phyloP scores from a whole-genome alignment of 208 protist species.

The Leishmania mexicana region DNA sequence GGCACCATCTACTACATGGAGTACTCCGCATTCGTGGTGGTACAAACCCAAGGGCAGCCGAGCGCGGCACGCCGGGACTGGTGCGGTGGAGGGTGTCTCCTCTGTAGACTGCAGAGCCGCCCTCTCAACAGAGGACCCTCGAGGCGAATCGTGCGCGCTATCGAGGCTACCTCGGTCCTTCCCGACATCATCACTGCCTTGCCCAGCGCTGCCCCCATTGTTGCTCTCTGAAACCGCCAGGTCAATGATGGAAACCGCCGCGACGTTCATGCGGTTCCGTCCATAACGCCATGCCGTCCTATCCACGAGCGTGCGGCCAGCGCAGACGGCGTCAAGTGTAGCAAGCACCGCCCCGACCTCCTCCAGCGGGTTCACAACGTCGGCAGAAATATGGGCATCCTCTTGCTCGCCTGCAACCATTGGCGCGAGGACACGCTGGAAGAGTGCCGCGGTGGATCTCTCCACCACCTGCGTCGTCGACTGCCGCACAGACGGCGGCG shows the following conservation, averaged over 20 bases:
- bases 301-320: constrained; percentile 46
- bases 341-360: constrained; percentile 62
- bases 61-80: not conserved
- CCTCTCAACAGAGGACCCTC: not conserved
- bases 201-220: not conserved
- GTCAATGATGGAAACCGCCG: constrained; percentile 37
- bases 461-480: not conserved
- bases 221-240: constrained; percentile 7
- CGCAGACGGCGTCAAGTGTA: constrained; percentile 40
- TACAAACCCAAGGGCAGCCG: constrained; percentile 14
- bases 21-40: constrained; percentile 51
- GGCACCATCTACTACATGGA: constrained; percentile 36
- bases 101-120: not conserved
- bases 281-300: constrained; percentile 62
- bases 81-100: not conserved
- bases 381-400: not conserved
- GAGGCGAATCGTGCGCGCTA: not conserved
- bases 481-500: not conserved
- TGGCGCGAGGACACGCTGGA: not conserved
- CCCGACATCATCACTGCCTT: not conserved
- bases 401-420: not conserved
- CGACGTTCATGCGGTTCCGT: constrained; percentile 61
- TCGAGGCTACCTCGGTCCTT: not conserved
- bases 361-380: constrained; percentile 18
- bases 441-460: not conserved